Evolutionary conservation across 129 eudicot species (phyloP).

Genomic region (Daucus carota): DNA sequence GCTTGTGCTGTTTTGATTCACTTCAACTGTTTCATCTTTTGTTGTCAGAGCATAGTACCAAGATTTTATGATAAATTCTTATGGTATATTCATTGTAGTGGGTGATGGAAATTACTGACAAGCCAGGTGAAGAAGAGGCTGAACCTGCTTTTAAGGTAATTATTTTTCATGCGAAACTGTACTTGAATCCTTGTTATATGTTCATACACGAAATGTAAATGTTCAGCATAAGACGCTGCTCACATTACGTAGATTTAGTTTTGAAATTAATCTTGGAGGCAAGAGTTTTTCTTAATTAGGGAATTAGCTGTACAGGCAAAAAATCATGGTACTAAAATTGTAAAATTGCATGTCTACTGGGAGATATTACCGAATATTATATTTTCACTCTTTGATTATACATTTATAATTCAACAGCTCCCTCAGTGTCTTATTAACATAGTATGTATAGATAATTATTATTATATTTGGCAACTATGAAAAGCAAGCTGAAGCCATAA

Average conservation of each 20-base stretch:
- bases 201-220: neutral
- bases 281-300: neutral
- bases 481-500: neutral
- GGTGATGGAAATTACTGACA: constrained; percentile 85
- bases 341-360: neutral
- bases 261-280: neutral
- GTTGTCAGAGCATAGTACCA: neutral
- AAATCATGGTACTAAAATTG: neutral
- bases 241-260: neutral
- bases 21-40: constrained; percentile 4
- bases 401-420: neutral
- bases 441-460: neutral
- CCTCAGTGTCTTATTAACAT: neutral
- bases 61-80: neutral
- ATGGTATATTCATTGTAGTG: constrained; percentile 40
- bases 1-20: constrained; percentile 9
- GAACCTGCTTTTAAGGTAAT: constrained; percentile 95
- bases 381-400: neutral
- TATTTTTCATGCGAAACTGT: neutral
- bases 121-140: constrained; percentile 78
- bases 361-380: neutral
- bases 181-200: neutral
- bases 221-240: neutral
- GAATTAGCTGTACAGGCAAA: neutral
- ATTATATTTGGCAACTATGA: neutral